Evolutionary conservation across 768 basidiomycete genomes (phyloP).

Genomic region (Rhodotorula babjevae): DNA sequence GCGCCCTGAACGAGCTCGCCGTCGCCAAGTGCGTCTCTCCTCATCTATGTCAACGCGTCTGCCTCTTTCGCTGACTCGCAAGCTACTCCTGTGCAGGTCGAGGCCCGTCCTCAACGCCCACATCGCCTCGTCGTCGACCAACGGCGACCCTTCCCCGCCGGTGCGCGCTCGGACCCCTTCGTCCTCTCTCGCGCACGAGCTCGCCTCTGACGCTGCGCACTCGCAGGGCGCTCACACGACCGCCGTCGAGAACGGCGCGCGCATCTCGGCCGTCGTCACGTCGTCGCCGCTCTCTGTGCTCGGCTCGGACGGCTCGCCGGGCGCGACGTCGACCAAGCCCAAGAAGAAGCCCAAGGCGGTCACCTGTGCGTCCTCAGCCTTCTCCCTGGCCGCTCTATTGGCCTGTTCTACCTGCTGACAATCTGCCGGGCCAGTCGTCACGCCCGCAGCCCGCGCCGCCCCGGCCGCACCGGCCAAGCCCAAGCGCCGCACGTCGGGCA

Average conservation of each 20-base stretch:
- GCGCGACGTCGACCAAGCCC: neutral
- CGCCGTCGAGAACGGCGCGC: too few species aligned
- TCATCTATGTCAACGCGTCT: too few species aligned
- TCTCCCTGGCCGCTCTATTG: too few species aligned
- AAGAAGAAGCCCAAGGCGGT: neutral
- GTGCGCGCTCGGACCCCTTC: neutral
- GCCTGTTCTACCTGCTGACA: too few species aligned
- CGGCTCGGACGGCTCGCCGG: neutral
- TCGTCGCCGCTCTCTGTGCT: neutral
- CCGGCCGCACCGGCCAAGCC: neutral
- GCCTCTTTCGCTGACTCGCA: too few species aligned
- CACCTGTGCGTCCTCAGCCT: neutral
- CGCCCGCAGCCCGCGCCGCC: neutral
- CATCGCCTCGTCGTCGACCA: neutral
- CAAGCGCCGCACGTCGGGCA: neutral
- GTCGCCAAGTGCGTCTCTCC: slow-evolving; percentile 10
- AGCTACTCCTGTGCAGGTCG: too few species aligned
- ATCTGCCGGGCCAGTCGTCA: neutral
- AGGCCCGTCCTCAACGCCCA: neutral
- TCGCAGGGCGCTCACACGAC: neutral
- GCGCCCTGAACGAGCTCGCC: slow-evolving; percentile 9
- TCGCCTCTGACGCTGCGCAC: too few species aligned
- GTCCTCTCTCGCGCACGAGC: rapidly evolving
- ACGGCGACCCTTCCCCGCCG: neutral
- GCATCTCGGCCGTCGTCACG: neutral